phyloP scores from a whole-genome alignment of 305 asterid genomes.

The Salvia sclarea region DNA sequence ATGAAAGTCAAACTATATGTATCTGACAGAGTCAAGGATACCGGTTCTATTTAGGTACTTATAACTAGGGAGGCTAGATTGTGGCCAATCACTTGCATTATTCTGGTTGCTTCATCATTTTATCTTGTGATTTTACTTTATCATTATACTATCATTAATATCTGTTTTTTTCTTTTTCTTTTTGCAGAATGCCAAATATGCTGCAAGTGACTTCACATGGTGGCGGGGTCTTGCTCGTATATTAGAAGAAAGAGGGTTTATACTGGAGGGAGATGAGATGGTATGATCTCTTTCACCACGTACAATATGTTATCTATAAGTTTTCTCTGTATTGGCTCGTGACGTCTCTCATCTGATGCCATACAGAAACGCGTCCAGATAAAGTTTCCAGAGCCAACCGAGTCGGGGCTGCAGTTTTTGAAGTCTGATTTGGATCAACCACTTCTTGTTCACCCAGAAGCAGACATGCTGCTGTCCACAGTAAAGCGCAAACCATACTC shows the following conservation, averaged over 20 bases:
- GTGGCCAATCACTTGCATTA: not conserved
- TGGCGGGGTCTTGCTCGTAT: conserved; percentile 79
- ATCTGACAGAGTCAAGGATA: not conserved
- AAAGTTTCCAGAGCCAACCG: conserved; percentile 56
- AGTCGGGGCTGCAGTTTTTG: conserved; percentile 50
- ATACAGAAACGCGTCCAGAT: conserved; percentile 60
- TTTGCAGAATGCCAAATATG: conserved; percentile 53
- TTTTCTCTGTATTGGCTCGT: not conserved
- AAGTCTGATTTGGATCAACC: conserved; percentile 39
- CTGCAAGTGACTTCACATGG: conserved; percentile 64
- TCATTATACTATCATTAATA: too few relatives aligned
- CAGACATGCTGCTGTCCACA: conserved; percentile 67
- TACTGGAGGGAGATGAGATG: conserved; percentile 61
- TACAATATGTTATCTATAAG: not conserved
- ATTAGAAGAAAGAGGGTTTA: conserved; percentile 59
- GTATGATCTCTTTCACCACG: conserved; percentile 43
- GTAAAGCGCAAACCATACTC: conserved; percentile 46
- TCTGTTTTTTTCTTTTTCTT: too few relatives aligned
- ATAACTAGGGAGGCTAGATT: not conserved
- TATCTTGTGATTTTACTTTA: not conserved
- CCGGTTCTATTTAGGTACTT: not conserved
- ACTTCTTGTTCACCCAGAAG: conserved; percentile 61
- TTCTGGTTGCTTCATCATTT: not conserved
- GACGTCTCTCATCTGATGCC: conserved; percentile 23
- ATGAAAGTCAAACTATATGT: not conserved